A percentile compares a stretch with the other conserved stretches of the same genome.
Conservation (phyloP, 176 grass and related monocot species). For the Metroxylon sagu region DNA sequence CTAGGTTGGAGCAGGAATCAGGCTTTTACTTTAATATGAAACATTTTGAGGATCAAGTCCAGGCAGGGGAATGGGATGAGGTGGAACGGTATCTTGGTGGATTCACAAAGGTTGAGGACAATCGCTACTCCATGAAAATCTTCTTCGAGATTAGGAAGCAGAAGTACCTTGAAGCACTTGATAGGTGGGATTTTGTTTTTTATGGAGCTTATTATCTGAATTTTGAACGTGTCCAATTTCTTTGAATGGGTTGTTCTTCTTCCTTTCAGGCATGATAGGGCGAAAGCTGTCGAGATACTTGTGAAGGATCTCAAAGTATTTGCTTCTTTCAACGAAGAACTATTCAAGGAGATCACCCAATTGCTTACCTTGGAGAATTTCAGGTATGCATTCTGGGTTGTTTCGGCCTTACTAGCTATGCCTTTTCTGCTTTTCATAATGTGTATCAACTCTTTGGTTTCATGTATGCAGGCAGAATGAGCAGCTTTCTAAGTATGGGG, state of each 20-base stretch:
- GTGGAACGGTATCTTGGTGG: constrained; percentile 98
- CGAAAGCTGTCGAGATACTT: constrained; percentile 95
- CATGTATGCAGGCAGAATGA: constrained; percentile 83
- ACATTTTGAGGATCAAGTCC: constrained; percentile 92
- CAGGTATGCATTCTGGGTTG: constrained; percentile 32
- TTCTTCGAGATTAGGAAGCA: constrained; percentile 99
- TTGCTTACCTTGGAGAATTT: constrained; percentile 98
- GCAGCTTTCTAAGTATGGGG: constrained; percentile 96
- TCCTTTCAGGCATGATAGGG: constrained; percentile 65
- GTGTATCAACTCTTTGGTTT: constrained; percentile 4
- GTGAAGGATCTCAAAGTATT: constrained; percentile 99
- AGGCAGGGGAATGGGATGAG: constrained; percentile 97
- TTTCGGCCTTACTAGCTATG: background rate
- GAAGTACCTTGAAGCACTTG: constrained; percentile 98
- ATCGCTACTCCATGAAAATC: constrained; percentile 99
- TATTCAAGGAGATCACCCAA: constrained; percentile 99
- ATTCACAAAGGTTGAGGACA: constrained; percentile 99
- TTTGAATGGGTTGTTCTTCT: constrained; percentile 2
- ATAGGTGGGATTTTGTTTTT: constrained; percentile 43
- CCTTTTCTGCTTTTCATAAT: background rate
- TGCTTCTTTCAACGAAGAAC: constrained; percentile 97
- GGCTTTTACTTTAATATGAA: constrained; percentile 99
- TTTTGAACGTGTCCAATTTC: too few species aligned
- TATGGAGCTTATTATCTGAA: too few species aligned
- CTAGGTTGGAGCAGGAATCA: constrained; percentile 94